Evolutionary conservation across 179 eudicot genomes (phyloP).

Genomic region (Gypsophila paniculata): DNA sequence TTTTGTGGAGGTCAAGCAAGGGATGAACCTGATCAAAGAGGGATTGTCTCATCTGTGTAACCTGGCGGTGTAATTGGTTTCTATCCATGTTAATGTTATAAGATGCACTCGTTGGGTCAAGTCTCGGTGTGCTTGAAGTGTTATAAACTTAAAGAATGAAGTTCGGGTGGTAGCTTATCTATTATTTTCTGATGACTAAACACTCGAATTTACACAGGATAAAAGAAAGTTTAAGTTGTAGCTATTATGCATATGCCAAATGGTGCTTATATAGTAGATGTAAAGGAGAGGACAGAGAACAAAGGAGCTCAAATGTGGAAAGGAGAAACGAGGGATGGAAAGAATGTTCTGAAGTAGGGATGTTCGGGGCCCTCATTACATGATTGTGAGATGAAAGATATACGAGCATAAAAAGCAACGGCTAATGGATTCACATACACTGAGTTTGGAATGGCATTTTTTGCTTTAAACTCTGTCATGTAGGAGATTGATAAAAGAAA

Average conservation of each 20-base stretch:
- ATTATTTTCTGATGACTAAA: too few species aligned
- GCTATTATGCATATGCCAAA: slow-evolving; percentile 17
- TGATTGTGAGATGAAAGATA: slow-evolving; percentile 28
- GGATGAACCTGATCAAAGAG: slow-evolving; percentile 47
- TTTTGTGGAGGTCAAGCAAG: neutral
- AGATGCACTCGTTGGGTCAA: neutral
- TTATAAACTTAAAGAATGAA: neutral
- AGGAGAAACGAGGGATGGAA: slow-evolving; percentile 11
- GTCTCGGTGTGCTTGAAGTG: slow-evolving; percentile 7
- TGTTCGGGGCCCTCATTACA: slow-evolving; percentile 24
- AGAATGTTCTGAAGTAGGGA: slow-evolving; percentile 34
- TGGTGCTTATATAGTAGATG: slow-evolving; percentile 33
- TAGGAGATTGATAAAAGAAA: slow-evolving; percentile 4
- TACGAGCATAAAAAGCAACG: slow-evolving; percentile 33
- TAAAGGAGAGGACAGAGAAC: slow-evolving; percentile 18
- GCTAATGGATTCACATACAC: slow-evolving; percentile 29
- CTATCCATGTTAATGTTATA: slow-evolving; percentile 39
- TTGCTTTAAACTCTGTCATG: slow-evolving; percentile 21
- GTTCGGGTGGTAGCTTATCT: slow-evolving; percentile 2
- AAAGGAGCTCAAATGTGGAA: slow-evolving; percentile 12
- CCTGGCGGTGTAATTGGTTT: slow-evolving; percentile 63
- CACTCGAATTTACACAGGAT: neutral
- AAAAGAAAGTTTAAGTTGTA: neutral
- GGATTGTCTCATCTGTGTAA: slow-evolving; percentile 68
- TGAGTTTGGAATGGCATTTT: slow-evolving; percentile 23